Base-by-base conservation (phyloP, 805 yeast genomes). In the Hanseniaspora taiwanica region DNA sequence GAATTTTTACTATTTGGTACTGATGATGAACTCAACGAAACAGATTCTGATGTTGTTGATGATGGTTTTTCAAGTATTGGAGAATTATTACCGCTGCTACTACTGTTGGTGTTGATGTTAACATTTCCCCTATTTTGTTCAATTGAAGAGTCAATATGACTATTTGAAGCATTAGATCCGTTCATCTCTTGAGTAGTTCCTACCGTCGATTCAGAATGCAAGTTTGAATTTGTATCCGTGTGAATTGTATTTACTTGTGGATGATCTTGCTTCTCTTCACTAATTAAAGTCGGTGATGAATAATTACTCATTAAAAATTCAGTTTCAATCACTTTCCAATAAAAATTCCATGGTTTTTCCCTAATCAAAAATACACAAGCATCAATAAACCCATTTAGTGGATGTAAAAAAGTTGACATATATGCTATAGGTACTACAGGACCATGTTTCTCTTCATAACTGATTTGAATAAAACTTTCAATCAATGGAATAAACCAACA, bases 401-500 rank as follows among this genome's bases (percentile, higher is more conserved):
- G 87, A 57, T 81, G 86, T 65, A 78, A 74, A 48, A 77, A 76
- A 0, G 91, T 81, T n/a, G 80, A 74, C 40, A 80, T 60, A 39
- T 74, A 69, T 39, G 72, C 69, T 32, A 83, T 57, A 79, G 89
- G 79, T 44, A 69, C 68, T 7, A 72, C 65, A 2, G 80, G 74
- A 1, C 74, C 72, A 44, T 69, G 64, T 1, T 44, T 35, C 17
- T 67, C 54, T 42, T 71, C 75, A 48, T 68, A 62, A 29, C 65
- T 62, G 48, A 69, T 63, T 50, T 72, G 76, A 8, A 83, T 66
- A 42, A 75, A 65, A 50, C 80, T 81, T 27, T 74, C 65, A 4
- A 78, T 69, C 44, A 83, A 71, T 2, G 96, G 96, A 47, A 81
- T 78, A 17, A 79, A 53, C 96, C 96, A 86, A 36, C 85, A 59